Conservation (phyloP, 2,329 filamentous ascomycete species). For the Phialophora expanda region DNA sequence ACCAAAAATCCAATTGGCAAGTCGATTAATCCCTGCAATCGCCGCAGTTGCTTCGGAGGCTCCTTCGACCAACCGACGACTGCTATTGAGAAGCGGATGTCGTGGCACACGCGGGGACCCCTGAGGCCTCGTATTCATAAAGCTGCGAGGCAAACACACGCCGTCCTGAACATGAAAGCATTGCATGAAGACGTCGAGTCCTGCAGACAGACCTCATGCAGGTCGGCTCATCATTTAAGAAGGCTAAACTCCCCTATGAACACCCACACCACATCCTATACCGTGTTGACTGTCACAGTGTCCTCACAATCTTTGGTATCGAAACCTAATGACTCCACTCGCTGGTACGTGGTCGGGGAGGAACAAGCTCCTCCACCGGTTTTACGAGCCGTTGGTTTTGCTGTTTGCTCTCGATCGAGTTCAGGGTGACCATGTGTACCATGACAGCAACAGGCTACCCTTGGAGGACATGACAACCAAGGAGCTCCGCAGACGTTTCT, state of each 20-base stretch:
- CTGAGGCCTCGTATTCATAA: background rate
- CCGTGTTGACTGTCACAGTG: background rate
- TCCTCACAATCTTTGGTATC: background rate
- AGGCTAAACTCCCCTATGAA: background rate
- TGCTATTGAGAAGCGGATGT: too few species aligned
- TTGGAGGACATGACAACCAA: conserved; percentile 10
- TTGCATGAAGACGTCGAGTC: background rate
- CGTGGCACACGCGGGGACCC: background rate
- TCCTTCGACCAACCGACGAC: too few species aligned
- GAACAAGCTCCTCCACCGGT: conserved; percentile 39
- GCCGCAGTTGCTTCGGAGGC: too few species aligned
- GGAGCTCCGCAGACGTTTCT: conserved; percentile 41
- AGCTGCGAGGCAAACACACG: background rate
- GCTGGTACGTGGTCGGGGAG: background rate
- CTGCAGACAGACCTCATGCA: background rate
- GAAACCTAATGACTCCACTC: background rate
- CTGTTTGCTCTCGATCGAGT: conserved; percentile 43
- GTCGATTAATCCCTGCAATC: too few species aligned
- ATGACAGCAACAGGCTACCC: conserved; percentile 10
- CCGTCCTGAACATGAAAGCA: background rate
- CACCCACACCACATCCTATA: too few species aligned
- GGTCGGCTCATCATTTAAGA: background rate
- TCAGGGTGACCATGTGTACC: conserved; percentile 40
- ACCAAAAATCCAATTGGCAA: too few species aligned
- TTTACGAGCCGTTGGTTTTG: conserved; percentile 50